phyloP scores from a whole-genome alignment of 306 rosid species.

The Quercus agrifolia region DNA sequence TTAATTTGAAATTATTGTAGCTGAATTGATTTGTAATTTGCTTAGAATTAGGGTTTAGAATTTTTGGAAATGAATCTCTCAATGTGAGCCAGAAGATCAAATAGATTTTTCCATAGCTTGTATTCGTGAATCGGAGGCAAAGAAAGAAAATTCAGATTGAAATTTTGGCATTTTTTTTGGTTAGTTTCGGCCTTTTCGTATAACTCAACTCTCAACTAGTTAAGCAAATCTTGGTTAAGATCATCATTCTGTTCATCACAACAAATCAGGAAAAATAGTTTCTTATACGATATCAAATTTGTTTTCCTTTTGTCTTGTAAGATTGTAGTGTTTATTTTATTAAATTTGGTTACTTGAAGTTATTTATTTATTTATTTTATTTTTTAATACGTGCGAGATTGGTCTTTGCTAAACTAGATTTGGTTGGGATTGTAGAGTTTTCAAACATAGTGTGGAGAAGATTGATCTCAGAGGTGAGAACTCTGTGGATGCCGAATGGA shows the following conservation, averaged over 20 bases:
- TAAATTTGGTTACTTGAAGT: background rate
- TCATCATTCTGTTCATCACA: background rate
- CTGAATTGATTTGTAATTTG: background rate
- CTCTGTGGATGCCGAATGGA: conserved; percentile 81
- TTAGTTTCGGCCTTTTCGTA: background rate
- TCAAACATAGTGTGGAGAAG: conserved; percentile 69
- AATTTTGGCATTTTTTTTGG: background rate
- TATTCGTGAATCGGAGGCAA: background rate
- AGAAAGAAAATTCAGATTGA: background rate
- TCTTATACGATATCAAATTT: background rate
- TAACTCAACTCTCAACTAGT: background rate
- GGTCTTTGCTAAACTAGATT: conserved; percentile 3
- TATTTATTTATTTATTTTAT: background rate
- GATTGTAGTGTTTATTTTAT: background rate
- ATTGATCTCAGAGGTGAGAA: conserved; percentile 53
- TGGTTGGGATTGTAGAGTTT: conserved; percentile 37
- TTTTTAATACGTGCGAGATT: background rate
- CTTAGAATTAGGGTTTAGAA: background rate
- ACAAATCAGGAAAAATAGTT: background rate
- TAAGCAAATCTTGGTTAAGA: background rate
- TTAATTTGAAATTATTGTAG: background rate
- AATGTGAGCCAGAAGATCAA: background rate
- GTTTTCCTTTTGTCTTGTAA: background rate
- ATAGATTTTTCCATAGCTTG: background rate
- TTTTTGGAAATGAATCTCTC: background rate